These are phyloP conservation scores for Hibiscus syriacus DNA, from an alignment of 345 rosid species.

Conservation along the genomic window DNA sequence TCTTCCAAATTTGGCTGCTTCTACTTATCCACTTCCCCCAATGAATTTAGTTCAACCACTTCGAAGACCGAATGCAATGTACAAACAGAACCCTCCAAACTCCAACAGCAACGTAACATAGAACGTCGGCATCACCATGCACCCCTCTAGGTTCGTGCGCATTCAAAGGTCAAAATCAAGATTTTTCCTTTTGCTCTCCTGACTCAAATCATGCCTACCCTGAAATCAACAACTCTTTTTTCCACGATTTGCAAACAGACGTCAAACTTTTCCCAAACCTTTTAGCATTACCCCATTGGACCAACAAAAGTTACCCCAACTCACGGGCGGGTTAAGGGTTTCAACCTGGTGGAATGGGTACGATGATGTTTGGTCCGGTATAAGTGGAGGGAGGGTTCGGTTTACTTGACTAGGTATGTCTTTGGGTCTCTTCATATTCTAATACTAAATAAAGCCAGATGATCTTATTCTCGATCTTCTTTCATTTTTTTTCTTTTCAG, in stretches of 20 bases:
- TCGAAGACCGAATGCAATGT: background rate
- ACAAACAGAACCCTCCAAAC: slow-evolving; percentile 1
- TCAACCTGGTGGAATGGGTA: slow-evolving; percentile 24
- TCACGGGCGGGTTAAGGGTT: background rate
- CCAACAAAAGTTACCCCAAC: slow-evolving; percentile 3
- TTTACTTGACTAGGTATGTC: slow-evolving; percentile 7
- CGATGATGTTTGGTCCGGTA: slow-evolving; percentile 22
- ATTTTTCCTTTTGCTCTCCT: background rate
- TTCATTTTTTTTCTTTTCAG: too few relatives aligned
- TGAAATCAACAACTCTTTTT: background rate
- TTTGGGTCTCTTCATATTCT: background rate
- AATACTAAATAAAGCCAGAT: too few relatives aligned
- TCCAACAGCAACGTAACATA: slow-evolving; percentile 1
- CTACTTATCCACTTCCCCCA: background rate
- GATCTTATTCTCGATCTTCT: too few relatives aligned
- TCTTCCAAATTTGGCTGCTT: background rate
- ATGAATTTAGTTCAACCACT: background rate
- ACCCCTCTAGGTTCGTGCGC: background rate
- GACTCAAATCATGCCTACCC: background rate
- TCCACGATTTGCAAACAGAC: background rate
- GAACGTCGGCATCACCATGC: background rate
- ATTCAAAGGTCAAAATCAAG: background rate
- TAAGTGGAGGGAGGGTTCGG: background rate
- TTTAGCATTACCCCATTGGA: slow-evolving; percentile 17
- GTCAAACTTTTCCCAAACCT: background rate